These are phyloP conservation scores for Ganoderma leucocontextum DNA, from an alignment of 1,284 basidiomycete species.

Conservation along the genomic window DNA sequence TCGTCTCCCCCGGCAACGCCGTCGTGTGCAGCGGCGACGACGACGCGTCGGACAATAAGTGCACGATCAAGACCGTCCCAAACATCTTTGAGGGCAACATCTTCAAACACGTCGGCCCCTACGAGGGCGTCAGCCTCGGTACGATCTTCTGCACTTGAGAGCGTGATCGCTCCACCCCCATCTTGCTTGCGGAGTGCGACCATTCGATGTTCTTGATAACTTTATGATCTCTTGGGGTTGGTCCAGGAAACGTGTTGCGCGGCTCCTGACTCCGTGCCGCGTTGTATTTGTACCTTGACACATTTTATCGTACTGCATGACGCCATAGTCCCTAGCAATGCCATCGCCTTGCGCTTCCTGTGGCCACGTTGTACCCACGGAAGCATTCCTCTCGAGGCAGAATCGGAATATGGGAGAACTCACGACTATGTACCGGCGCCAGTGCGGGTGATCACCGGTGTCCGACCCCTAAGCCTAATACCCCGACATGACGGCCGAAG, in stretches of 20 bases:
- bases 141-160: conserved; percentile 52
- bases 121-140: conserved; percentile 61
- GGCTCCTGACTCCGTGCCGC: background rate
- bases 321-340: background rate
- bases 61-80: conserved; percentile 55
- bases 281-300: background rate
- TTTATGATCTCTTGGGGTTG: background rate
- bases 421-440: background rate
- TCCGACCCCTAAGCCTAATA: no score
- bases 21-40: conserved; percentile 51
- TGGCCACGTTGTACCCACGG: no score
- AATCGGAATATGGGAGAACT: background rate
- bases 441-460: no score
- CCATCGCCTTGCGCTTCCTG: no score
- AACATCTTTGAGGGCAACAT: conserved; percentile 53
- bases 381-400: no score
- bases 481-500: no score
- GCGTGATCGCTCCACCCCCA: background rate
- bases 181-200: background rate
- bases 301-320: background rate
- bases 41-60: conserved; percentile 54
- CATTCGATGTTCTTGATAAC: background rate
- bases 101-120: conserved; percentile 61
- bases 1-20: conserved; percentile 40
- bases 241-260: background rate